Evolutionary conservation across 768 basidiomycete species (phyloP), one percentile per base, ranked within the genome.

Genomic region (Agrocybe praecox): DNA sequence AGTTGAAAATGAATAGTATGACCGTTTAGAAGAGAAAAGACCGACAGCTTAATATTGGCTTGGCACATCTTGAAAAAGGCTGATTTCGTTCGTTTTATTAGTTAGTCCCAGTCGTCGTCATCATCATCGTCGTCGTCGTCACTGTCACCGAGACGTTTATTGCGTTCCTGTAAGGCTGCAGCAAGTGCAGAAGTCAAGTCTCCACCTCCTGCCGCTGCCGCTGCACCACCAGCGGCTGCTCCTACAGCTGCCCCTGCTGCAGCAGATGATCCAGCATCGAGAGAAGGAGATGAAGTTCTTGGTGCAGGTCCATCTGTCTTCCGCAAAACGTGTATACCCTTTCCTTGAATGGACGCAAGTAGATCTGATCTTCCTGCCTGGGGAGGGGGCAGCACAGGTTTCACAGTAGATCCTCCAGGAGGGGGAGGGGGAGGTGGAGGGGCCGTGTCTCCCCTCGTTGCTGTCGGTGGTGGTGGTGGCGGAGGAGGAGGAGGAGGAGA

Each of bases 111-210:
- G 68, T 89, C 89, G 56, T 86, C 86, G 42, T 88, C 87, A 32
- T 87, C 86, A 21, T 89, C 87, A 0, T 87, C 87, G 5, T 90
- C 89, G 19, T 89, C 88, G 49, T 90, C 88, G 62, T 92, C 90
- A 64, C 89, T 91, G 62, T 94, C 92, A 2, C 90, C 94, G 62
- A 96, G 74, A 66, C 91, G 88, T 75, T 90, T 93, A 68, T 92
- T 96, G 62, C 95, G 76, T 68, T 89, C 85, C 63, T 87, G 74
- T 59, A 98, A 72, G 1, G 94, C 94, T 48, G 85, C 89, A 6
- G 94, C 95, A 46, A 97, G 75, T 8, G 93, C 92, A 4, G 85
- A 80, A 0, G 94, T 94, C 57, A 96, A 70, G 72, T 95, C 88
- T 0, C 82, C 88, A 11, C 88, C 92, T 12, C 77, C 85, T 14